Percentiles rank a stretch among this genome's conserved stretches.
Evolutionary conservation across 2,329 filamentous ascomycete genomes (phyloP).

Genomic region (Aspergillus novofumigatus): DNA sequence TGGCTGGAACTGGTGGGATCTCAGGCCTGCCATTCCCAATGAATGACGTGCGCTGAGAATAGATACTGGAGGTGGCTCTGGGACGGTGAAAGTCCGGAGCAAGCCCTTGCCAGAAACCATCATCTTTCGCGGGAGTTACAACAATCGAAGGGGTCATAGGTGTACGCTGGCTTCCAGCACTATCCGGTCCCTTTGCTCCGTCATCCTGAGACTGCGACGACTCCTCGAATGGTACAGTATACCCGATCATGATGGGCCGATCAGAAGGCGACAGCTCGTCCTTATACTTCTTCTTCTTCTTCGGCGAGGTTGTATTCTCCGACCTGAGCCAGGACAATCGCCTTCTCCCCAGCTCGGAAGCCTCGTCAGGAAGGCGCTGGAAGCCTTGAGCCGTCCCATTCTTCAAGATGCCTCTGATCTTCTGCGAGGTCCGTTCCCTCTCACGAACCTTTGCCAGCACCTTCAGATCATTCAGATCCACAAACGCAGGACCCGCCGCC

Average conservation of each 20-base stretch:
- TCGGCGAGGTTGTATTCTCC: constrained; percentile 13
- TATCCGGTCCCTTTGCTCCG: constrained; percentile 23
- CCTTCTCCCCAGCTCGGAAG: constrained; percentile 2
- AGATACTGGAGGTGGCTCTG: constrained; percentile 41
- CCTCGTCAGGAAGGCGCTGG: constrained; percentile 17
- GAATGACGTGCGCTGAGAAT: constrained; percentile 39
- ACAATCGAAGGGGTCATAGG: constrained; percentile 44
- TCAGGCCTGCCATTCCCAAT: constrained; percentile 20
- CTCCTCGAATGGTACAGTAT: constrained; percentile 37
- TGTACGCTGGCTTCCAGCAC: constrained; percentile 27
- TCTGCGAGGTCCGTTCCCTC: constrained; percentile 26
- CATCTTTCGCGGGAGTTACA: constrained; percentile 42
- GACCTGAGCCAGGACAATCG: constrained; percentile 15
- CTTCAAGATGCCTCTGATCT: constrained; percentile 16
- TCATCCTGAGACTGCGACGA: constrained; percentile 17
- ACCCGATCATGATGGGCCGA: constrained; percentile 44
- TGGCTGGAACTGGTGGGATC: constrained; percentile 39
- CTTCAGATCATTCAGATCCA: constrained; percentile 38
- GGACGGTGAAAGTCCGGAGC: constrained; percentile 22
- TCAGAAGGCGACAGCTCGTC: constrained; percentile 42
- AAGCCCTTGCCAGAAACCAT: constrained; percentile 32
- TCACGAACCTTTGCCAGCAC: constrained; percentile 30
- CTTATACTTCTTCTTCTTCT: constrained; percentile 25
- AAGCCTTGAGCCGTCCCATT: constrained; percentile 20
- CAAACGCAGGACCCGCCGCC: constrained; percentile 19